Evolutionary conservation across 2,329 filamentous ascomycete genomes (phyloP), one percentile per base, ranked within the genome.

Genomic region (Neurospora sp.): DNA sequence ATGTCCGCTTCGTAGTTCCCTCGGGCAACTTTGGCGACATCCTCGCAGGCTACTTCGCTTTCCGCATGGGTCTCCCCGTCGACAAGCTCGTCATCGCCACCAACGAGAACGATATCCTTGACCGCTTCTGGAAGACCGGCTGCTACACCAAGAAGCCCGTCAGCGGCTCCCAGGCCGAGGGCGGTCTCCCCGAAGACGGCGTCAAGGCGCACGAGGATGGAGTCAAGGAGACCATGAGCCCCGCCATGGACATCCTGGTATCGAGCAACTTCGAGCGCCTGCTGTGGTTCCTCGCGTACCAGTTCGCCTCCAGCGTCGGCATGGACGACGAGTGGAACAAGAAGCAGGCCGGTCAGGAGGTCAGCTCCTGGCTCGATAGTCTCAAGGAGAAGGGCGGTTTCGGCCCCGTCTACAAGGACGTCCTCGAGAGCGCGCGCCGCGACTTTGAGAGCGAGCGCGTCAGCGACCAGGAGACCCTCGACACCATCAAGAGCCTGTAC

Each of bases 1-100:
- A 88, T 77, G 86, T 96, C 46, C 90, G 94, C 71, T 97, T 94
- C 77, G 92, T 97, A 8, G 93, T 97, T 0, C 96, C 96, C 2
- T 96, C 94, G 0, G 96, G 96, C 69, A 98, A 99, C 84, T 99
- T 99, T 81, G 93, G 96, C 72, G 93, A 98, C 78, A 93, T 99
- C 74, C 85, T 98, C 4, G 92, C 92, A 0, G 95, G 95, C 67
- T 98, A 95, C 83, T 97, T 98, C 77, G 94, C 95, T 65, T 68
- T 73, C 68, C 78, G 78, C 72, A 81, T 80, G 79, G 79, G 79
- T 41, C 77, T 98, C 3, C 94, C 94, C 3, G 85, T 90, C 3
- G 91, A 96, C 73, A 97, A 95, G 82, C 88, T 99, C 39, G 89
- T 97, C 75, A 91, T 97, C 70, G 93, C 95, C 0, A 98, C 95